A percentile compares a stretch with the other conserved stretches of the same genome.
These are phyloP conservation scores for Plantago coronopus DNA, from an alignment of 305 asterid genomes.

Conservation along the genomic window DNA sequence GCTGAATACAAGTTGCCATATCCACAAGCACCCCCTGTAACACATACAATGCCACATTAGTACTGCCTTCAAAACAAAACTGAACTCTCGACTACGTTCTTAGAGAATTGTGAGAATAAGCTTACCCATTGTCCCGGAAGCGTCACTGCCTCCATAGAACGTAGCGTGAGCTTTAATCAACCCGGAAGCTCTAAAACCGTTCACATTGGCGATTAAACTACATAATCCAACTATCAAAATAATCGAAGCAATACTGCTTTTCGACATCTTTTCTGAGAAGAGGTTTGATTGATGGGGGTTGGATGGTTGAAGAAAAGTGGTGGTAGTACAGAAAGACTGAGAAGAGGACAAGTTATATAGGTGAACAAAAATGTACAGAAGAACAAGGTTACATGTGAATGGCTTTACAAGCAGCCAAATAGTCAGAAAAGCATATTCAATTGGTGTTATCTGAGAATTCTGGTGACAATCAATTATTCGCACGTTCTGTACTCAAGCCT, in stretches of 20 bases:
- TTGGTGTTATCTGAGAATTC: neutral
- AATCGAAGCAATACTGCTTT: neutral
- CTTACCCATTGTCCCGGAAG: conserved; percentile 77
- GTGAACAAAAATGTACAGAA: conserved; percentile 1
- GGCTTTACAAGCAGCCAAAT: neutral
- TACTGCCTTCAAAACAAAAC: neutral
- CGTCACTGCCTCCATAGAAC: conserved; percentile 57
- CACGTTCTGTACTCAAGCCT: conserved; percentile 43
- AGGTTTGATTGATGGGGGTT: neutral
- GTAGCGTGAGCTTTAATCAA: conserved; percentile 55
- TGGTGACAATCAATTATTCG: conserved; percentile 46
- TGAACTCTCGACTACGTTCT: neutral
- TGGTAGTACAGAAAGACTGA: neutral
- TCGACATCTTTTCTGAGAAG: neutral
- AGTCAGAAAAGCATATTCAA: neutral
- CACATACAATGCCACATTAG: neutral
- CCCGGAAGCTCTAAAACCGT: conserved; percentile 33
- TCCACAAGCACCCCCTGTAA: conserved; percentile 76
- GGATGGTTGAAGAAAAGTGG: neutral
- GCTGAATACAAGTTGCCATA: conserved; percentile 57
- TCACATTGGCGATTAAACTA: neutral
- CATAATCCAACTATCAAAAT: conserved; percentile 1
- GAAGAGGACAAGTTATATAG: conserved; percentile 4
- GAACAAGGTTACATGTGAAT: conserved; percentile 6
- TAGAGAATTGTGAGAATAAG: neutral